phyloP scores from a whole-genome alignment of 768 basidiomycete species.

The Royoungia palumana region DNA sequence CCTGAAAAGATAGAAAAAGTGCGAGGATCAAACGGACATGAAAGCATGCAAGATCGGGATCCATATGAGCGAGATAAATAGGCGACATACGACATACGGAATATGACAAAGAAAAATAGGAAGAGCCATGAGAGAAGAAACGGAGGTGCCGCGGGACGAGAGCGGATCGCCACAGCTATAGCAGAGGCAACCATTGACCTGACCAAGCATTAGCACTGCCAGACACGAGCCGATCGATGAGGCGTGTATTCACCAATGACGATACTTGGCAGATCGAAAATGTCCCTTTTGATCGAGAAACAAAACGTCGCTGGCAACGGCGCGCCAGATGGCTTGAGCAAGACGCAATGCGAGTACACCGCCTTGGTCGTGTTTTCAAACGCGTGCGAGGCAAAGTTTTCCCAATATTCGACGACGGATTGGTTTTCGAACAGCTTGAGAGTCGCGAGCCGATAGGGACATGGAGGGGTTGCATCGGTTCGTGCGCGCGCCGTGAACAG shows the following conservation, averaged over 20 bases:
- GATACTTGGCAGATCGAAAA: constrained; percentile 86
- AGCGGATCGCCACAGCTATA: constrained; percentile 38
- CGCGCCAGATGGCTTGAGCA: constrained; percentile 79
- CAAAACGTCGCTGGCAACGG: constrained; percentile 93
- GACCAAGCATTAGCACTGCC: too few species aligned
- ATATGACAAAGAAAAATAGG: constrained; percentile 4
- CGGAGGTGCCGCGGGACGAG: neutral
- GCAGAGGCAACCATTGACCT: constrained; percentile 88
- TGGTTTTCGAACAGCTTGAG: constrained; percentile 88
- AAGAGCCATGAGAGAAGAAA: neutral
- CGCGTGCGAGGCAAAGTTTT: constrained; percentile 93
- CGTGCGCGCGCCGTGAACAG: constrained; percentile 12
- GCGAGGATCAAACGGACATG: neutral
- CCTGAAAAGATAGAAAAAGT: neutral
- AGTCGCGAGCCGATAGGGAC: neutral
- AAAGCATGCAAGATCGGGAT: constrained; percentile 3
- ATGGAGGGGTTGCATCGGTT: constrained; percentile 1
- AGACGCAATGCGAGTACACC: constrained; percentile 87
- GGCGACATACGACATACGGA: constrained; percentile 6
- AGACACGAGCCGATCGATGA: too few species aligned
- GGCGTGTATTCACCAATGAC: constrained; percentile 63
- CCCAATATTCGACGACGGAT: constrained; percentile 94
- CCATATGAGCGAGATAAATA: neutral
- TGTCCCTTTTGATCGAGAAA: constrained; percentile 90
- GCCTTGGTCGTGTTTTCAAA: constrained; percentile 97